Conservation (phyloP, 768 basidiomycete genomes). For the Sarcodon sp. region DNA sequence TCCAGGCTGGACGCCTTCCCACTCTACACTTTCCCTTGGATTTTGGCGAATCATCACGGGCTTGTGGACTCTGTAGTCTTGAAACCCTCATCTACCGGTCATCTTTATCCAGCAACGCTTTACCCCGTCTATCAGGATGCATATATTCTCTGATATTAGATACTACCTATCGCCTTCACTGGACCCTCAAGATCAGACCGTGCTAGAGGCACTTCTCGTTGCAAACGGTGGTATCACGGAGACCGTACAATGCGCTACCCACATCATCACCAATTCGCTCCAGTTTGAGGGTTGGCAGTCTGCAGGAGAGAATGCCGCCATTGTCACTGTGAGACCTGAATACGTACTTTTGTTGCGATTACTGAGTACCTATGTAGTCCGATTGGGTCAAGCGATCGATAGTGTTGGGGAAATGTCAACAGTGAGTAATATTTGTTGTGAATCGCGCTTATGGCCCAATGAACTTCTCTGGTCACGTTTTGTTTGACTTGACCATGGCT, state of each 20-base stretch:
- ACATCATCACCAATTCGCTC: constrained; percentile 44
- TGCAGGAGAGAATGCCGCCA: constrained; percentile 13
- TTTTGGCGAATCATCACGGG: too few species aligned
- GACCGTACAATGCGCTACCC: constrained; percentile 27
- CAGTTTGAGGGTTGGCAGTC: constrained; percentile 42
- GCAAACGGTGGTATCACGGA: constrained; percentile 34
- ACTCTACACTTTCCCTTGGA: too few species aligned
- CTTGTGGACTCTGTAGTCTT: too few species aligned
- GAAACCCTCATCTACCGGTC: too few species aligned
- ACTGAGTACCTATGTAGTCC: constrained; percentile 21
- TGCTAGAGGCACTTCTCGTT: constrained; percentile 36
- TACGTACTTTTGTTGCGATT: not conserved
- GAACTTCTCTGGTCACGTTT: too few species aligned
- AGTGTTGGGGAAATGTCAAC: constrained; percentile 41
- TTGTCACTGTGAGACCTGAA: constrained; percentile 24
- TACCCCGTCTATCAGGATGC: not conserved
- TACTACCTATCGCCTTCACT: constrained; percentile 42
- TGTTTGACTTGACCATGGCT: too few species aligned
- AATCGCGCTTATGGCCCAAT: too few species aligned
- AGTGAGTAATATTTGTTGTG: constrained; percentile 16
- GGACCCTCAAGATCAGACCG: constrained; percentile 21
- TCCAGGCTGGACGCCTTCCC: too few species aligned
- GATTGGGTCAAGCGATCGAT: constrained; percentile 63
- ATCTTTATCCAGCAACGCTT: too few species aligned
- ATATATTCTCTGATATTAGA: constrained; percentile 25